These are phyloP conservation scores for Gossypium mustelinum DNA, from an alignment of 345 rosid species.

Conservation along the genomic window DNA sequence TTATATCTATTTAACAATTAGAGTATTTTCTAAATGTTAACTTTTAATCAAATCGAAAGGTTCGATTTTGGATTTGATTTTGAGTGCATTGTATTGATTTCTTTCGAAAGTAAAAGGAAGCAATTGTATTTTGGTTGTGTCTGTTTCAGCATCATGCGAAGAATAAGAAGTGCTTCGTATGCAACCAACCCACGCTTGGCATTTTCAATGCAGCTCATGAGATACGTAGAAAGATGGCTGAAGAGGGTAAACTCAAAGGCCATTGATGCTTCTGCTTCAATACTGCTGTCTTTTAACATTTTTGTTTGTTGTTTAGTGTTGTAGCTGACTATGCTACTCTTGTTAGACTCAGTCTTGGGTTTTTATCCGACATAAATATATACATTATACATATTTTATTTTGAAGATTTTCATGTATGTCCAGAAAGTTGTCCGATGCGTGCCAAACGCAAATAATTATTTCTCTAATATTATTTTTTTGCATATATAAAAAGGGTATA, in stretches of 20 bases:
- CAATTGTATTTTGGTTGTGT: background rate
- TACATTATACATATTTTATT: background rate
- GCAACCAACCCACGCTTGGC: slow-evolving; percentile 82
- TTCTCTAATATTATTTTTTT: too few species aligned
- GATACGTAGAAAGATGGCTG: slow-evolving; percentile 54
- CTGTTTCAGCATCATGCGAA: slow-evolving; percentile 69
- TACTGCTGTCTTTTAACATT: background rate
- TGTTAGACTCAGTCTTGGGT: background rate
- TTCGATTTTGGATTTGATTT: background rate
- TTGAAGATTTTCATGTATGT: background rate
- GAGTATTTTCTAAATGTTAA: too few species aligned
- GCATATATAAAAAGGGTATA: too few species aligned
- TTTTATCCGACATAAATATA: background rate
- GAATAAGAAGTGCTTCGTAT: slow-evolving; percentile 87
- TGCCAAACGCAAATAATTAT: background rate
- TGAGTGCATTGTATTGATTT: background rate
- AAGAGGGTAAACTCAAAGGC: slow-evolving; percentile 15
- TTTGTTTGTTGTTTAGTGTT: background rate
- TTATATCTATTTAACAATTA: too few species aligned
- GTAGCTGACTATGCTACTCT: background rate
- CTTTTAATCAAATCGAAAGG: too few species aligned
- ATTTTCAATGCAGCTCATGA: slow-evolving; percentile 78
- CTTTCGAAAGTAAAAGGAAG: background rate
- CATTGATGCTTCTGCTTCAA: slow-evolving; percentile 6
- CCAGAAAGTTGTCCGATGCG: background rate